A percentile compares a stretch with the other conserved stretches of the same genome.
Evolutionary conservation across 805 yeast species (phyloP).

Genomic region (Myxozyma neotropica): DNA sequence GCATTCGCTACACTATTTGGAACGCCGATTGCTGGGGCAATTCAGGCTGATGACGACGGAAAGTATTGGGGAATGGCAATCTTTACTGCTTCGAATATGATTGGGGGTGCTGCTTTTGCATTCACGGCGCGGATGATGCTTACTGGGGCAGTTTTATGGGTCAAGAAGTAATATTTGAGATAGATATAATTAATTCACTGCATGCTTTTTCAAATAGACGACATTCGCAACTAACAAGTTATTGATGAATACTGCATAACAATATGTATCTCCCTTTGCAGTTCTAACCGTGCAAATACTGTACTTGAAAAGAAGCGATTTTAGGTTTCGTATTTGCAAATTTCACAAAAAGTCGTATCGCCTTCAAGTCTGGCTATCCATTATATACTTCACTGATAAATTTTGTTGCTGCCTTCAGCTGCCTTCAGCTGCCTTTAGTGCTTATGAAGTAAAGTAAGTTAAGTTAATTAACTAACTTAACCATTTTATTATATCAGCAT

Average conservation of each 20-base stretch:
- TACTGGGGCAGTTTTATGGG: background rate
- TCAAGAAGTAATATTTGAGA: conserved; percentile 8
- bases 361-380: background rate
- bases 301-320: background rate
- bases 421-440: no score
- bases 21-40: conserved; percentile 41
- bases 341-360: background rate
- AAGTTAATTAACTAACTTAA: no score
- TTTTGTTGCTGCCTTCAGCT: no score
- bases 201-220: no score
- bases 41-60: conserved; percentile 22
- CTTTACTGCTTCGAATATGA: conserved; percentile 26
- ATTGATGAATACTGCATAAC: no score
- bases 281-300: no score
- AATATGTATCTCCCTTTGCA: no score
- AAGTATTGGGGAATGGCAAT: conserved; percentile 30
- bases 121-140: background rate
- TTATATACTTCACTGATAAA: no score
- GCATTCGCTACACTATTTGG: conserved; percentile 50
- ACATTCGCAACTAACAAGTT: no score
- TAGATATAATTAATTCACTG: no score
- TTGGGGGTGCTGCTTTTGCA: background rate
- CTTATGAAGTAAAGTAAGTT: no score
- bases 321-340: background rate
- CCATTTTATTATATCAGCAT: no score